Conservation (phyloP, 768 basidiomycete genomes). For the Auriscalpium microsporum region DNA sequence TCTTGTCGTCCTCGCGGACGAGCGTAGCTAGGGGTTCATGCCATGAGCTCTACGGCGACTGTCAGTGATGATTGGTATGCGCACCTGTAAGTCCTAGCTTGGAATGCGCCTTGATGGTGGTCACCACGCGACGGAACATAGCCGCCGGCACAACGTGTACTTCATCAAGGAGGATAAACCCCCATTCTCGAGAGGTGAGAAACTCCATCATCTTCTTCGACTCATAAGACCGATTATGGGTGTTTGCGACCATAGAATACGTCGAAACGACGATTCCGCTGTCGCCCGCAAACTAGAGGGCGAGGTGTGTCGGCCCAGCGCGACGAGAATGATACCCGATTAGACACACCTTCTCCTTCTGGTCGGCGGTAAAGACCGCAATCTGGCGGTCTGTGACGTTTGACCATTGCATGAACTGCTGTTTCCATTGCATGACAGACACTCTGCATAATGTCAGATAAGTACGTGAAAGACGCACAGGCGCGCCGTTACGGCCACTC, state of each 20-base stretch:
- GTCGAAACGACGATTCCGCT: slow-evolving; percentile 98
- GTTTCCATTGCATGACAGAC: slow-evolving; percentile 98
- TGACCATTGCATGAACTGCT: slow-evolving; percentile 98
- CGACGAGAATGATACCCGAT: neutral
- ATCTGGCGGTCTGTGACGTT: slow-evolving; percentile 96
- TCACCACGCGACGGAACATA: slow-evolving; percentile 97
- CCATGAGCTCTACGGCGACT: neutral
- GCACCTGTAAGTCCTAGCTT: slow-evolving; percentile 94
- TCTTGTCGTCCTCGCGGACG: slow-evolving; percentile 98
- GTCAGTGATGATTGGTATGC: slow-evolving; percentile 14
- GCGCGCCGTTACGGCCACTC: slow-evolving; percentile 27
- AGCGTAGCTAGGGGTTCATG: slow-evolving; percentile 63
- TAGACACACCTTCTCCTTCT: slow-evolving; percentile 79
- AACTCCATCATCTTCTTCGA: slow-evolving; percentile 99
- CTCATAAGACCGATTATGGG: slow-evolving; percentile 96
- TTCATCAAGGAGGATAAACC: slow-evolving; percentile 94
- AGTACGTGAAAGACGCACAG: neutral
- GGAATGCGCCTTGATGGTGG: slow-evolving; percentile 97
- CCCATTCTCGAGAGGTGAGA: slow-evolving; percentile 96
- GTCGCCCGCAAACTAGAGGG: slow-evolving; percentile 79
- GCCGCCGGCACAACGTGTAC: slow-evolving; percentile 98
- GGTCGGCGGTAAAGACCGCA: slow-evolving; percentile 94
- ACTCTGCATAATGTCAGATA: slow-evolving; percentile 38
- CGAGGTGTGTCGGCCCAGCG: neutral
- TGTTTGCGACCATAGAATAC: slow-evolving; percentile 99